Evolutionary conservation across 2,329 filamentous ascomycete species (phyloP).

Genomic region (Verticillium isaacii): DNA sequence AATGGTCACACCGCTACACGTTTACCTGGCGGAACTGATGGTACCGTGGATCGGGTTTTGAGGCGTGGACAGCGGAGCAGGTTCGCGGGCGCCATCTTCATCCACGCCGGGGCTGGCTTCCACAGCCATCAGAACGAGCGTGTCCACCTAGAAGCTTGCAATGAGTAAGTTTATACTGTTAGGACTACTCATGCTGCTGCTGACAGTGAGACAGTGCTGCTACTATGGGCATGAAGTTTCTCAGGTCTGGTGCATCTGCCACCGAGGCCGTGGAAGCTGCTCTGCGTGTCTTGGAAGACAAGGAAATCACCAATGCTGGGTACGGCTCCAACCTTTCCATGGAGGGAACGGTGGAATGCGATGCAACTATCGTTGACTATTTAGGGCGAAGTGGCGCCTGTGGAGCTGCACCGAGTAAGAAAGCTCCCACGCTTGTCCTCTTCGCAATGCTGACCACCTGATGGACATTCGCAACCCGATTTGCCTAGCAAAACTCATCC

Average conservation of each 20-base stretch:
- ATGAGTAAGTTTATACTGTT: slow-evolving; percentile 60
- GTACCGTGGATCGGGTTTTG: slow-evolving; percentile 33
- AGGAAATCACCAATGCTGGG: slow-evolving; percentile 93
- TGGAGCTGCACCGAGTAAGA: slow-evolving; percentile 82
- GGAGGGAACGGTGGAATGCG: slow-evolving; percentile 87
- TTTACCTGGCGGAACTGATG: slow-evolving; percentile 26
- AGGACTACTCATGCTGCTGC: background rate
- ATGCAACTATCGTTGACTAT: slow-evolving; percentile 91
- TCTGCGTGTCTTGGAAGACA: slow-evolving; percentile 82
- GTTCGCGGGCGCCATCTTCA: slow-evolving; percentile 71
- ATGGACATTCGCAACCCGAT: slow-evolving; percentile 91
- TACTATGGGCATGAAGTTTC: slow-evolving; percentile 74
- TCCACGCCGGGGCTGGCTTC: slow-evolving; percentile 93
- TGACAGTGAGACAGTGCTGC: slow-evolving; percentile 59
- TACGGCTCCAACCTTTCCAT: slow-evolving; percentile 93
- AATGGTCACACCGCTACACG: too few relatives aligned
- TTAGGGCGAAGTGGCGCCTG: slow-evolving; percentile 87
- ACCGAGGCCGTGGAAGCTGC: slow-evolving; percentile 88
- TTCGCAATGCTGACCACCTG: slow-evolving; percentile 11
- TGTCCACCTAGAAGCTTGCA: slow-evolving; percentile 79
- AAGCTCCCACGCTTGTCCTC: slow-evolving; percentile 2
- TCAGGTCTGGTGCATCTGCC: slow-evolving; percentile 74
- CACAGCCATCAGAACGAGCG: slow-evolving; percentile 84
- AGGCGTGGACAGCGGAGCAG: slow-evolving; percentile 28
- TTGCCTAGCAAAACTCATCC: slow-evolving; percentile 74